Conservation (phyloP, 305 asterid genomes). For the Petunia hybrid region DNA sequence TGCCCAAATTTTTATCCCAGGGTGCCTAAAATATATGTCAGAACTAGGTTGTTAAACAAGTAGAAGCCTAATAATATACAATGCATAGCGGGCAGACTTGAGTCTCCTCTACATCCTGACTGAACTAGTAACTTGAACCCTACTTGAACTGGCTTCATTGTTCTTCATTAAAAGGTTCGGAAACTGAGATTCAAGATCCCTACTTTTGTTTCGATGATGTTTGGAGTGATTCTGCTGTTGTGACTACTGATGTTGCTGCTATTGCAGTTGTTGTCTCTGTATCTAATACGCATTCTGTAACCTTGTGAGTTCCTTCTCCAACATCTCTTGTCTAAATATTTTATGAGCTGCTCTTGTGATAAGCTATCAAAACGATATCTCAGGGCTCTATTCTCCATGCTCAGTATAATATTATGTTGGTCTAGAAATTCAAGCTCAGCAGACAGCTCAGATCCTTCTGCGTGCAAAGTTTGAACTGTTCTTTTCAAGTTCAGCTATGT, state of each 20-base stretch:
- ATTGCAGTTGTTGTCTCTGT: constrained; percentile 64
- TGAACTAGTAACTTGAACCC: constrained; percentile 39
- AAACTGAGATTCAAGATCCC: constrained; percentile 50
- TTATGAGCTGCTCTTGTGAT: constrained; percentile 83
- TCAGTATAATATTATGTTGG: constrained; percentile 78
- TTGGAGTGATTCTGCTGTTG: constrained; percentile 45
- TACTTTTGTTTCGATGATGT: constrained; percentile 60
- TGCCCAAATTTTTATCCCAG: not conserved
- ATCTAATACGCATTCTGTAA: constrained; percentile 59
- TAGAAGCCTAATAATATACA: constrained; percentile 27
- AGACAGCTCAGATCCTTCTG: constrained; percentile 64
- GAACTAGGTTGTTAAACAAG: constrained; percentile 1
- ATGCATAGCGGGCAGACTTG: not conserved
- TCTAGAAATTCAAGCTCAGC: constrained; percentile 82
- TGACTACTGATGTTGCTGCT: constrained; percentile 51
- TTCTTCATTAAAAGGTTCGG: constrained; percentile 44
- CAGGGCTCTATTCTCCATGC: constrained; percentile 82
- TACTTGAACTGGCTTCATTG: constrained; percentile 48
- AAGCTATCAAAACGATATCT: constrained; percentile 76
- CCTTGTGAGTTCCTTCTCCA: constrained; percentile 80
- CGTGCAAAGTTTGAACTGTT: constrained; percentile 70
- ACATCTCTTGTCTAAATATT: constrained; percentile 85
- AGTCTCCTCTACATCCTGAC: constrained; percentile 40
- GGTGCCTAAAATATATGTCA: not conserved
- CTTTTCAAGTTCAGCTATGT: constrained; percentile 87